phyloP scores from a whole-genome alignment of 2,329 filamentous ascomycete species.

The Neonectria neomacrospora region DNA sequence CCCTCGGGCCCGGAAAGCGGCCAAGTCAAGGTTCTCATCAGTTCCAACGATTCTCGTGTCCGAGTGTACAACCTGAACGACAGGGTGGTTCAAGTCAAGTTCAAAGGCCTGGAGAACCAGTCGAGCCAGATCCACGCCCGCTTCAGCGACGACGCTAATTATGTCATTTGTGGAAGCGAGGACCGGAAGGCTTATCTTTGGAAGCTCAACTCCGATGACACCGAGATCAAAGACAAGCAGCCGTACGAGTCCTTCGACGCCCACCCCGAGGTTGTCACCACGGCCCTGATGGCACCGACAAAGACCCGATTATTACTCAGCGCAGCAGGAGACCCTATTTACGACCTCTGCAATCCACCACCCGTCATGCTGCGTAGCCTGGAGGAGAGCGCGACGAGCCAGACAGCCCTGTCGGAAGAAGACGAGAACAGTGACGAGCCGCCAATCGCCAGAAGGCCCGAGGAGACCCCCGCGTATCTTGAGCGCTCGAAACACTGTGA shows the following conservation, averaged over 20 bases:
- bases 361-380: constrained; percentile 84
- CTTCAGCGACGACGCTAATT: constrained; percentile 86
- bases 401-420: constrained; percentile 52
- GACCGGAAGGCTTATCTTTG: constrained; percentile 92
- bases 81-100: constrained; percentile 87
- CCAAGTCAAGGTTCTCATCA: constrained; percentile 86
- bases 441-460: constrained; percentile 57
- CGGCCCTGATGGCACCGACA: constrained; percentile 85
- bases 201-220: constrained; percentile 66
- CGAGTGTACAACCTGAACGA: constrained; percentile 90
- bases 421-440: constrained; percentile 49
- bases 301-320: constrained; percentile 81
- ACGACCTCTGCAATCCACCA: constrained; percentile 94
- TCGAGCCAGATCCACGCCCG: constrained; percentile 90
- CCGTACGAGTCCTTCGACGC: constrained; percentile 92
- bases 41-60: constrained; percentile 93
- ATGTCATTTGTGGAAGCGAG: constrained; percentile 93
- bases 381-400: constrained; percentile 66
- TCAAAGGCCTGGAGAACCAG: constrained; percentile 89
- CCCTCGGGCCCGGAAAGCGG: constrained; percentile 61
- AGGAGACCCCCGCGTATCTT: constrained; percentile 81
- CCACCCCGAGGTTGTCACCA: constrained; percentile 87
- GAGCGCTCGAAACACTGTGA: constrained; percentile 79
- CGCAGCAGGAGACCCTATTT: constrained; percentile 90
- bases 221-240: constrained; percentile 79